Conservation (phyloP, 129 eudicot species). For the Ambrosia trifida region DNA sequence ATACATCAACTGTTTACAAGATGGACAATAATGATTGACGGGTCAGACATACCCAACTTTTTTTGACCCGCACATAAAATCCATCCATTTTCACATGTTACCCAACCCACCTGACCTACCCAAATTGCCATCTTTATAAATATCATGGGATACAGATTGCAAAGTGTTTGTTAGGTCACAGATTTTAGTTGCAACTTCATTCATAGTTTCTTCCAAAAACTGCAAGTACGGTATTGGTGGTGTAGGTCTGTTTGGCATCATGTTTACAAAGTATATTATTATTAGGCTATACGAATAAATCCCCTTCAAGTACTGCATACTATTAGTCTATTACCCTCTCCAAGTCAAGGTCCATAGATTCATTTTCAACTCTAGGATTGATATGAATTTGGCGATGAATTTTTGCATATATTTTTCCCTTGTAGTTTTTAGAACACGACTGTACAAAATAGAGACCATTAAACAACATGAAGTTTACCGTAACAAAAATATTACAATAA, state of each 20-base stretch:
- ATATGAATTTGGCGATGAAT: too few species aligned
- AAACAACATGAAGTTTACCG: too few species aligned
- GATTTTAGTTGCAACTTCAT: constrained; percentile 51
- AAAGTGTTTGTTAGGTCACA: constrained; percentile 50
- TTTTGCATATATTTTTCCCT: too few species aligned
- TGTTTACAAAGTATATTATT: constrained; percentile 12
- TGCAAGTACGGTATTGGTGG: constrained; percentile 80
- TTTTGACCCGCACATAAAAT: neutral
- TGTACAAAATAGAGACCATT: too few species aligned
- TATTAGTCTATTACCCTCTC: neutral
- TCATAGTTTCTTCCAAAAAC: constrained; percentile 62
- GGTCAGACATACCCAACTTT: too few species aligned
- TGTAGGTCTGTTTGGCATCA: constrained; percentile 63
- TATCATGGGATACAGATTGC: constrained; percentile 55
- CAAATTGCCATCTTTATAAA: too few species aligned
- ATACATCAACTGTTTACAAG: neutral
- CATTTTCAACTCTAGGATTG: too few species aligned
- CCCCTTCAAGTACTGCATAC: neutral
- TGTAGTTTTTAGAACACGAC: too few species aligned
- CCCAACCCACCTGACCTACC: neutral
- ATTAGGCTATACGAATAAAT: too few species aligned
- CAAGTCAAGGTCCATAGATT: too few species aligned
- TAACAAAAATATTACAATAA: too few species aligned
- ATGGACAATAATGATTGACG: neutral
- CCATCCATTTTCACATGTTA: neutral